phyloP scores from a whole-genome alignment of 73 alveolate species.

The Effrenium voratum region DNA sequence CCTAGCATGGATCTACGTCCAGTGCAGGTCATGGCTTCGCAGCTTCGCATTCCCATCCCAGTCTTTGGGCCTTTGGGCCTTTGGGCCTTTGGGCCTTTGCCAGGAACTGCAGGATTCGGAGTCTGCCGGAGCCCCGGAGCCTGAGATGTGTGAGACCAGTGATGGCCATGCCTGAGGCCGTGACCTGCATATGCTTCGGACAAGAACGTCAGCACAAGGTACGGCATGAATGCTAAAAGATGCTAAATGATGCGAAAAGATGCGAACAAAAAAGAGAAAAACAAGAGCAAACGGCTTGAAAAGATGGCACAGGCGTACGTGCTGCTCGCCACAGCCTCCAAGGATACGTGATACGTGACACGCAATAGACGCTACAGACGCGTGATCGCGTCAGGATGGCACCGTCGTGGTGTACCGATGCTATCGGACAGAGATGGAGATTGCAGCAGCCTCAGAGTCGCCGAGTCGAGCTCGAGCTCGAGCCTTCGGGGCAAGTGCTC shows the following conservation, averaged over 20 bases:
- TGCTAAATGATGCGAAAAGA: background rate
- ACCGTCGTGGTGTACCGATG: conserved; percentile 34
- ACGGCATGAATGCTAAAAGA: background rate
- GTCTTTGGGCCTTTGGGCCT: background rate
- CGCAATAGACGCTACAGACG: too few relatives aligned
- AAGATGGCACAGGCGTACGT: background rate
- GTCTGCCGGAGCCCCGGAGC: conserved; percentile 6
- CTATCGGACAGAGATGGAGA: conserved; percentile 30
- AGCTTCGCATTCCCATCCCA: background rate
- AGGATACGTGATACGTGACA: background rate
- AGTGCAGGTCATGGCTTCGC: conserved; percentile 24
- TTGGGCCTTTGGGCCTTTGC: background rate
- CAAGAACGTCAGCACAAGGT: conserved; percentile 90
- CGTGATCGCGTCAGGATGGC: too few relatives aligned
- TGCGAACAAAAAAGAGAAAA: background rate
- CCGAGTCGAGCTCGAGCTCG: background rate
- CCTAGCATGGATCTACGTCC: conserved; percentile 65
- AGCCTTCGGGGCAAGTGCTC: too few relatives aligned
- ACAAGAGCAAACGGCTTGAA: too few relatives aligned
- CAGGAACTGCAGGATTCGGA: conserved; percentile 84
- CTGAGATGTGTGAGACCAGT: background rate
- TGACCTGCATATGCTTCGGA: conserved; percentile 93
- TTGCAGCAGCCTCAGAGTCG: background rate
- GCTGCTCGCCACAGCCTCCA: conserved; percentile 52
- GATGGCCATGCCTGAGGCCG: background rate